Conservation (phyloP, 345 rosid genomes). For the Fremontodendron californicum region DNA sequence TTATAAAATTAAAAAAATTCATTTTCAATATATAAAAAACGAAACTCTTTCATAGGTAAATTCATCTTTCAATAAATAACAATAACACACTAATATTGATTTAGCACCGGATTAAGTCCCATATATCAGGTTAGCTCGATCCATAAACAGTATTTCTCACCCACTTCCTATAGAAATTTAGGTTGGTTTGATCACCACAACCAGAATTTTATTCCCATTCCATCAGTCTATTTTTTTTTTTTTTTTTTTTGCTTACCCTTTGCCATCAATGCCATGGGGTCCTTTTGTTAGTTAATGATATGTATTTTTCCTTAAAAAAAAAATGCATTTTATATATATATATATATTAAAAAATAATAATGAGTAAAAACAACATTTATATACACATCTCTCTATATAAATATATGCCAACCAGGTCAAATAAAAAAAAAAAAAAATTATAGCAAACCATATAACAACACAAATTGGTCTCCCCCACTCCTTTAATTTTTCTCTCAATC, state of each 20-base stretch:
- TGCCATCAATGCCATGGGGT: slow-evolving; percentile 23
- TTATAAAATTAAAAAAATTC: too few relatives aligned
- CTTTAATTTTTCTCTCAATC: neutral
- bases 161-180: neutral
- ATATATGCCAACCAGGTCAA: neutral
- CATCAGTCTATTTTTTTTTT: too few relatives aligned
- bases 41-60: neutral
- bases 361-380: neutral
- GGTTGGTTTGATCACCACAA: too few relatives aligned
- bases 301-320: neutral
- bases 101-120: neutral
- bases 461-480: neutral
- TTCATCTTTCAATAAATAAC: neutral
- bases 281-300: neutral
- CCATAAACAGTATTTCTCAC: neutral
- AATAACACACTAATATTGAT: neutral
- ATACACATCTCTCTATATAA: neutral
- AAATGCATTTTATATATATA: too few relatives aligned
- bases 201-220: slow-evolving; percentile 6
- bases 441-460: neutral
- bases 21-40: too few relatives aligned
- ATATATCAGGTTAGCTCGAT: neutral
- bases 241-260: slow-evolving; percentile 4
- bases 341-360: neutral
- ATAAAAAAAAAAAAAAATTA: neutral